phyloP scores from a whole-genome alignment of 441 rosid species.

The Bruguiera hainesii region DNA sequence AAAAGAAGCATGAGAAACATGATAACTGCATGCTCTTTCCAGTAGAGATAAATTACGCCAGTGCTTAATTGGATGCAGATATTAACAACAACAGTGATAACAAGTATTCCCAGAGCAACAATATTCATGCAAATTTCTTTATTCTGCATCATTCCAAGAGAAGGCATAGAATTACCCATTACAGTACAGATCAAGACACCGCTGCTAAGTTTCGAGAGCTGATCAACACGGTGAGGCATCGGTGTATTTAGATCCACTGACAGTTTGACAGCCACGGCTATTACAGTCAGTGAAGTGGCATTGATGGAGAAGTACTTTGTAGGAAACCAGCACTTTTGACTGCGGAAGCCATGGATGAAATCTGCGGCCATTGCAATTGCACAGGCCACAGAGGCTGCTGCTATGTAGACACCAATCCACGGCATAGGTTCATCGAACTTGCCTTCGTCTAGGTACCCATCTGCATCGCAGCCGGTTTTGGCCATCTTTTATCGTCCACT shows the following conservation, averaged over 20 bases:
- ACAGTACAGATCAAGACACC: constrained; percentile 61
- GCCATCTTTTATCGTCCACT: constrained; percentile 23
- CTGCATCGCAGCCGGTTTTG: constrained; percentile 52
- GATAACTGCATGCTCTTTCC: constrained; percentile 59
- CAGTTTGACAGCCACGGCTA: constrained; percentile 63
- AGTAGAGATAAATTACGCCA: constrained; percentile 63
- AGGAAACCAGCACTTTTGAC: constrained; percentile 69
- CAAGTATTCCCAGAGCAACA: constrained; percentile 63
- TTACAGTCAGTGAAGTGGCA: constrained; percentile 67
- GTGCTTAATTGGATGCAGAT: constrained; percentile 75
- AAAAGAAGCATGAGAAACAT: constrained; percentile 58
- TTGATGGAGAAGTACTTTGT: constrained; percentile 63
- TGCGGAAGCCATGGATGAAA: constrained; percentile 50
- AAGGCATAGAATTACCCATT: constrained; percentile 87
- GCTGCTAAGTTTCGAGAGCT: constrained; percentile 91
- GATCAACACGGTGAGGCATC: constrained; percentile 81
- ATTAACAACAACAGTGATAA: constrained; percentile 60
- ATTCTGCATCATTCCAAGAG: constrained; percentile 69
- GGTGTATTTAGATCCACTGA: constrained; percentile 85
- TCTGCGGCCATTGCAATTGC: constrained; percentile 70
- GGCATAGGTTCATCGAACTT: constrained; percentile 69
- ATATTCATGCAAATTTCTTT: constrained; percentile 53
- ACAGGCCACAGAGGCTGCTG: constrained; percentile 44
- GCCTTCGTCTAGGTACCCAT: constrained; percentile 56
- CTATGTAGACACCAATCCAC: constrained; percentile 60